Conservation (phyloP, 164 flowering plant genomes). For the Paratinospora sagittata region DNA sequence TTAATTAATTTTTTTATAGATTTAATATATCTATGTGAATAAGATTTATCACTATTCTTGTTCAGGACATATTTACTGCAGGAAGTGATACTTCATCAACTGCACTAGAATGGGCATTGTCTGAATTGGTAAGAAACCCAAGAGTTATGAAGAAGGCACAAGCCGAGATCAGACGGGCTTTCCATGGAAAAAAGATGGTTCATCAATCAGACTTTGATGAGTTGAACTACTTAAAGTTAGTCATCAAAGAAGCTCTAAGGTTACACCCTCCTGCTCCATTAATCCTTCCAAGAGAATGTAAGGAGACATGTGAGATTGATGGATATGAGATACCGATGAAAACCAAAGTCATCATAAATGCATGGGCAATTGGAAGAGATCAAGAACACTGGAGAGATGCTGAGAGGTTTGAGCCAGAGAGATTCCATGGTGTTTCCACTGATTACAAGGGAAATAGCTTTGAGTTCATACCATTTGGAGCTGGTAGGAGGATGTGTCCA, state of each 20-base stretch:
- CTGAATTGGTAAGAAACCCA: slow-evolving; percentile 10
- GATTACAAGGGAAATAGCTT: slow-evolving; percentile 21
- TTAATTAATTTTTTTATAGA: not conserved
- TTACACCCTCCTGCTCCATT: slow-evolving; percentile 17
- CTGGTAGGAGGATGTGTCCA: slow-evolving; percentile 28
- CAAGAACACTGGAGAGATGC: slow-evolving; percentile 21
- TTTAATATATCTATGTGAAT: not conserved
- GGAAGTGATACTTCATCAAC: slow-evolving; percentile 6
- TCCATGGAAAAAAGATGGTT: slow-evolving; percentile 2
- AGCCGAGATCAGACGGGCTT: slow-evolving; percentile 13
- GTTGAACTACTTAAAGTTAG: slow-evolving; percentile 8
- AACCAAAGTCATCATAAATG: slow-evolving; percentile 13
- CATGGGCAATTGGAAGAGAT: slow-evolving; percentile 21
- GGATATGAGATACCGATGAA: slow-evolving; percentile 13
- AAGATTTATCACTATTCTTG: not conserved
- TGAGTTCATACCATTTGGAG: slow-evolving; percentile 15
- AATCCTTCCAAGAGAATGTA: slow-evolving; percentile 17
- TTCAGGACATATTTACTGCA: slow-evolving; percentile 11
- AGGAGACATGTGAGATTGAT: slow-evolving; percentile 16
- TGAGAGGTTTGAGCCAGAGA: slow-evolving; percentile 21
- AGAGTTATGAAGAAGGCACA: slow-evolving; percentile 17
- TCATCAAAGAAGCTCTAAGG: slow-evolving; percentile 12
- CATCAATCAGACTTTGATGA: slow-evolving; percentile 2
- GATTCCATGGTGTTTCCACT: slow-evolving; percentile 11
- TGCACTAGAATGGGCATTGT: slow-evolving; percentile 19